phyloP scores from a whole-genome alignment of 73 alveolate species.

The Halteria grandinella region DNA sequence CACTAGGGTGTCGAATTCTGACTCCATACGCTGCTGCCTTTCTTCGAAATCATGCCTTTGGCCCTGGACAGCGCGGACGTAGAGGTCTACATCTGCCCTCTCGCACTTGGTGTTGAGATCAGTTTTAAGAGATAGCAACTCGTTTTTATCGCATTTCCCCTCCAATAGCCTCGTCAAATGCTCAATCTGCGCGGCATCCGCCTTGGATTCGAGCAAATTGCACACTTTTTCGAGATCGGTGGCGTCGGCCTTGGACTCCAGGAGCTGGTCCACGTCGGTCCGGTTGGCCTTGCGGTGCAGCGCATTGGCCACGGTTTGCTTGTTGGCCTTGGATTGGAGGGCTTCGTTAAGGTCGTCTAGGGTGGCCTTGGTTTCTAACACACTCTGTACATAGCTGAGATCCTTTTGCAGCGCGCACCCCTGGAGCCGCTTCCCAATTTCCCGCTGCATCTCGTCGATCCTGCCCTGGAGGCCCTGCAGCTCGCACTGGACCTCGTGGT shows the following conservation, averaged over 20 bases:
- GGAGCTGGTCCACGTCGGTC: constrained; percentile 79
- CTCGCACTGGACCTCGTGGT: constrained; percentile 74
- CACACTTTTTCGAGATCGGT: constrained; percentile 58
- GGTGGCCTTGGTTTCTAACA: constrained; percentile 81
- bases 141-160: constrained; percentile 23
- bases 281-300: constrained; percentile 94
- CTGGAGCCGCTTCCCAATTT: constrained; percentile 59
- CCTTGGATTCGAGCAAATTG: constrained; percentile 52
- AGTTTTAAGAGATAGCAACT: not conserved
- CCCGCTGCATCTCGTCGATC: constrained; percentile 74
- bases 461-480: constrained; percentile 54
- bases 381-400: constrained; percentile 59
- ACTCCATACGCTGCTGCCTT: constrained; percentile 12
- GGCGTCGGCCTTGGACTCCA: constrained; percentile 73
- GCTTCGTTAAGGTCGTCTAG: constrained; percentile 86
- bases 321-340: constrained; percentile 86
- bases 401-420: constrained; percentile 79
- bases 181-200: constrained; percentile 29
- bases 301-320: constrained; percentile 91
- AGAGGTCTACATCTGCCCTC: constrained; percentile 57
- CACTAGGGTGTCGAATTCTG: constrained; percentile 41
- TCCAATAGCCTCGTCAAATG: constrained; percentile 30
- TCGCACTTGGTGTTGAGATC: constrained; percentile 50
- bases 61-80: constrained; percentile 43
- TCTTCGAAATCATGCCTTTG: constrained; percentile 54